Conservation (phyloP, 106 monocot genomes). For the Narthecium ossifragum region DNA sequence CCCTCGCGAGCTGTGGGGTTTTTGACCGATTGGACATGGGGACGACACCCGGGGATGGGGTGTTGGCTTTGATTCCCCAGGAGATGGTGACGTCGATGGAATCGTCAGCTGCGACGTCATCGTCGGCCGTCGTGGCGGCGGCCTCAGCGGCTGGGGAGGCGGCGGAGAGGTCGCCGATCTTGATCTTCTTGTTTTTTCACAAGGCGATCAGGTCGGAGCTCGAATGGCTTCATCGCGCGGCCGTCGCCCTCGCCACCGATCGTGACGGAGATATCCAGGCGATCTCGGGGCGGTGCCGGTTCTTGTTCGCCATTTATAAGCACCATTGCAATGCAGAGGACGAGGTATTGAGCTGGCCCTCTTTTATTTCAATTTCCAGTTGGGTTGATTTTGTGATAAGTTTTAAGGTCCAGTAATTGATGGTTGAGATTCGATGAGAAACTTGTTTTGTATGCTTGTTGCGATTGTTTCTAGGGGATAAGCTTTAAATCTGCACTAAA, state of each 20-base stretch:
- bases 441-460: too few relatives aligned
- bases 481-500: too few relatives aligned
- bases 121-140: conserved; percentile 4
- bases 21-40: conserved; percentile 9
- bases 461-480: too few relatives aligned
- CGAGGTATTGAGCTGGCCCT: too few relatives aligned
- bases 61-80: conserved; percentile 33
- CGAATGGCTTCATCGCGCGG: conserved; percentile 66
- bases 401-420: too few relatives aligned
- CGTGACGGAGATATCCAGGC: conserved; percentile 48
- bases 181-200: conserved; percentile 86
- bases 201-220: conserved; percentile 89
- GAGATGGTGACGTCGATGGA: conserved; percentile 19
- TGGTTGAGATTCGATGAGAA: too few relatives aligned
- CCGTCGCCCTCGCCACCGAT: conserved; percentile 71
- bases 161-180: conserved; percentile 52
- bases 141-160: conserved; percentile 8
- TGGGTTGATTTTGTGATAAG: too few relatives aligned
- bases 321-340: conserved; percentile 99
- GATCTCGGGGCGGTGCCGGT: conserved; percentile 58
- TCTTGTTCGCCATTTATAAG: conserved; percentile 81
- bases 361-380: too few relatives aligned
- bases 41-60: conserved; percentile 38
- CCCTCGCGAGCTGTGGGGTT: neutral
- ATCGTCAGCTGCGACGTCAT: conserved; percentile 15